Base-by-base conservation (phyloP, 2,329 filamentous ascomycete species). In the Colletotrichum sp. region DNA sequence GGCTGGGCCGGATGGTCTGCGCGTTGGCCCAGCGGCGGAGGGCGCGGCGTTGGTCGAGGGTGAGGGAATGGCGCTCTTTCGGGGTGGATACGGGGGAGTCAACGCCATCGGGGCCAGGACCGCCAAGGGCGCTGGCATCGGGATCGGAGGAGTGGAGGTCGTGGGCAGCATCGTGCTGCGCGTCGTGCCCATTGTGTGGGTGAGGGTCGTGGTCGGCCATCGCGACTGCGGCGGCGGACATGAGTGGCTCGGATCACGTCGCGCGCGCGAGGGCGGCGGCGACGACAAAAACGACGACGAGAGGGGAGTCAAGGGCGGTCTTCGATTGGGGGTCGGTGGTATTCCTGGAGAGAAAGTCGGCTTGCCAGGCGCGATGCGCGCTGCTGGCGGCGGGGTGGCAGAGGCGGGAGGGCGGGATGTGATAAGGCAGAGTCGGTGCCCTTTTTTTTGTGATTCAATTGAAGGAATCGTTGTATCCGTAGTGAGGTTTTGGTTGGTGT, bases 1-100 rank as follows among this genome's bases (percentile, higher is more conserved):
- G 91, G 30, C 89, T 90, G 8, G 91, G 91, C 3, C 91, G 88
- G 30, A 89, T 86, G 16, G 88, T 83, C 80, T 92, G 91, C 55
- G 85, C 85, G 78, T 90, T 90, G 28, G 90, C 91, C 91, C 91
- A 92, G 77, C 89, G 87, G 28, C 91, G 89, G 67, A 92, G 85
- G 30, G 90, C 89, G 77, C 91, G 90, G 38, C 91, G 90, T 81
- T 92, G 91, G 80, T 92, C 90, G 74, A 92, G 89, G 26, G 91
- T 92, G 69, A 92, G 83, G 2, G 90, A 92, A 78, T 92, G 89
- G 12, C 91, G 89, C 82, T 92, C 90, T 76, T 84, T 86, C 21
- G 82, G 64, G 5, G 73, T 75, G 32, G 64, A 67, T 26, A 58
- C 30, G 36, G 67, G 66, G 24, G 70, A 72, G 28, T 75, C 74